Conservation (phyloP, 768 basidiomycete species). For the Panaeolus cyanescens region DNA sequence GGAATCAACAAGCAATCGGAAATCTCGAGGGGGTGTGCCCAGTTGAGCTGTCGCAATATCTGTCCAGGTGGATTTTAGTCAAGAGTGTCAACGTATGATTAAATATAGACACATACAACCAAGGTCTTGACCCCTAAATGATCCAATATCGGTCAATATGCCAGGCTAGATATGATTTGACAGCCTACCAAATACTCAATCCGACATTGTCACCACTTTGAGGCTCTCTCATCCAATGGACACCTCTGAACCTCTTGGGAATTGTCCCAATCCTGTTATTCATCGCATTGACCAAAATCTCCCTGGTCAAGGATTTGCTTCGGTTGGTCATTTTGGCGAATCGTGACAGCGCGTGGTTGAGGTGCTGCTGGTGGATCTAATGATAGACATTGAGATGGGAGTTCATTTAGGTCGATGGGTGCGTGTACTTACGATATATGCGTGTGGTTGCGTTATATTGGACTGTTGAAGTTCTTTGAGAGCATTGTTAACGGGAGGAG, state of each 20-base stretch:
- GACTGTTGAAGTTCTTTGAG: background rate
- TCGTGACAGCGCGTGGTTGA: background rate
- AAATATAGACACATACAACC: background rate
- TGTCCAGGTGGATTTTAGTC: background rate
- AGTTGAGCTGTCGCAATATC: constrained; percentile 1
- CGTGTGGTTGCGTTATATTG: background rate
- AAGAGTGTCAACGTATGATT: background rate
- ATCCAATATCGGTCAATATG: background rate
- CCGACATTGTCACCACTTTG: background rate
- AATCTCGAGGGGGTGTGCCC: constrained; percentile 30
- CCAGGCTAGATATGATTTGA: background rate
- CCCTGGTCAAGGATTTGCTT: background rate
- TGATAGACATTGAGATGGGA: background rate
- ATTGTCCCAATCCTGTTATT: background rate
- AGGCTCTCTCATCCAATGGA: background rate
- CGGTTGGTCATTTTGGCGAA: background rate
- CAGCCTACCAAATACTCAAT: background rate
- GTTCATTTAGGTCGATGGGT: background rate
- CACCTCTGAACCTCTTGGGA: background rate
- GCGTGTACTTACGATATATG: background rate
- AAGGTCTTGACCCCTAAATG: background rate
- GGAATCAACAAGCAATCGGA: constrained; percentile 66
- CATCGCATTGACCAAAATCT: background rate
- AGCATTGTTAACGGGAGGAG: background rate
- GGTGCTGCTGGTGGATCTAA: background rate